Conservation (phyloP, 257 asterid genomes). For the Anisodus tanguticus region DNA sequence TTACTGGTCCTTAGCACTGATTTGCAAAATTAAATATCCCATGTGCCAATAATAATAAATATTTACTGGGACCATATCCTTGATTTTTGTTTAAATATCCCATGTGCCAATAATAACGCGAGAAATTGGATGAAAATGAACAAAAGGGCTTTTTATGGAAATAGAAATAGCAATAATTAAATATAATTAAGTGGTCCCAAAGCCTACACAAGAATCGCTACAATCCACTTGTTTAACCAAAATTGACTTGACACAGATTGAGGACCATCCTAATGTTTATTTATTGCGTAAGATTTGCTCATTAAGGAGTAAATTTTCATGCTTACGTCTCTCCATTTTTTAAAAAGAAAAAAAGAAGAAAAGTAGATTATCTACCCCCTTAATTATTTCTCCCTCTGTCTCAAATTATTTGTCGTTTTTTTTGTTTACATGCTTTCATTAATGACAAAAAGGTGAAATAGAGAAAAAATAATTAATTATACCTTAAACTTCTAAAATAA, state of each 20-base stretch:
- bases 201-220: not conserved
- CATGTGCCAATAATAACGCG: conserved; percentile 15
- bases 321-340: conserved; percentile 1
- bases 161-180: not conserved
- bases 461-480: too few species aligned
- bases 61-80: not conserved
- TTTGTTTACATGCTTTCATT: too few species aligned
- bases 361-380: conserved; percentile 9
- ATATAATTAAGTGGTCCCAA: not conserved
- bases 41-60: not conserved
- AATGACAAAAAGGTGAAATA: too few species aligned
- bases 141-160: not conserved
- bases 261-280: conserved; percentile 1
- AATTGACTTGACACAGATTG: not conserved
- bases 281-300: conserved; percentile 5
- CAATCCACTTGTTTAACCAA: not conserved
- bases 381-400: not conserved
- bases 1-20: not conserved
- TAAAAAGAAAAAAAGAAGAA: not conserved
- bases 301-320: not conserved
- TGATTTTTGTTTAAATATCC: not conserved
- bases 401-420: too few species aligned
- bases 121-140: conserved; percentile 1
- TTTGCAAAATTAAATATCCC: not conserved
- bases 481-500: too few species aligned